Conservation (phyloP, 2,329 filamentous ascomycete species). For the Ophioceras dolichostomum region DNA sequence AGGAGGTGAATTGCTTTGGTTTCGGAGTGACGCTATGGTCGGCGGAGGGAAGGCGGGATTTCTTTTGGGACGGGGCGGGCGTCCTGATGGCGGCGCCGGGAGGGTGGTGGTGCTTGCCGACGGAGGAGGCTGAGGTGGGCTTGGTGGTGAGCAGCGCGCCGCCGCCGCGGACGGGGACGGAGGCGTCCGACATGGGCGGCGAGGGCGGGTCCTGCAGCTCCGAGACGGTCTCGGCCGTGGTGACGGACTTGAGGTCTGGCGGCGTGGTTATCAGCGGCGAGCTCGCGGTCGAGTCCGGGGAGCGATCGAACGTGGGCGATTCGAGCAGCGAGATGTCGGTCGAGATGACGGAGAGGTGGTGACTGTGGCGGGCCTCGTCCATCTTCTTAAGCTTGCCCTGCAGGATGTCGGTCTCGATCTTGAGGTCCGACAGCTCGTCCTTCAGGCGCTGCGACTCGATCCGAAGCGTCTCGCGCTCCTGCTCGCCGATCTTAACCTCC, state of each 20-base stretch:
- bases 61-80: slow-evolving; percentile 26
- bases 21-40: slow-evolving; percentile 41
- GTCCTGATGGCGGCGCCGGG: slow-evolving; percentile 27
- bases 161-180: too few relatives aligned
- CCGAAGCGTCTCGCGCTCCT: slow-evolving; percentile 77
- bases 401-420: slow-evolving; percentile 88
- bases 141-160: too few relatives aligned
- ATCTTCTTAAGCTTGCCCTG: slow-evolving; percentile 83
- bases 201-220: slow-evolving; percentile 77
- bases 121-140: too few relatives aligned
- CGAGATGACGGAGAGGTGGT: slow-evolving; percentile 46
- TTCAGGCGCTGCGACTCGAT: slow-evolving; percentile 85
- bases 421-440: slow-evolving; percentile 85
- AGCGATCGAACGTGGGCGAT: slow-evolving; percentile 63
- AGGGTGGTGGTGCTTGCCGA: too few relatives aligned
- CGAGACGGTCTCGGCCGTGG: slow-evolving; percentile 43
- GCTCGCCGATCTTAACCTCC: slow-evolving; percentile 81
- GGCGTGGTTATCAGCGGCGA: slow-evolving; percentile 86
- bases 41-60: slow-evolving; percentile 41
- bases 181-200: slow-evolving; percentile 83
- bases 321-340: slow-evolving; percentile 52
- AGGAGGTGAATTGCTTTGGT: slow-evolving; percentile 26
- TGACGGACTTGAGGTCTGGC: slow-evolving; percentile 55
- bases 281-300: slow-evolving; percentile 75
- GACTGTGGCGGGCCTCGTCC: slow-evolving; percentile 28